A percentile compares a stretch with the other conserved stretches of the same genome.
These are phyloP conservation scores for Ilex asprella DNA, from an alignment of 257 asterid genomes.

Conservation along the genomic window DNA sequence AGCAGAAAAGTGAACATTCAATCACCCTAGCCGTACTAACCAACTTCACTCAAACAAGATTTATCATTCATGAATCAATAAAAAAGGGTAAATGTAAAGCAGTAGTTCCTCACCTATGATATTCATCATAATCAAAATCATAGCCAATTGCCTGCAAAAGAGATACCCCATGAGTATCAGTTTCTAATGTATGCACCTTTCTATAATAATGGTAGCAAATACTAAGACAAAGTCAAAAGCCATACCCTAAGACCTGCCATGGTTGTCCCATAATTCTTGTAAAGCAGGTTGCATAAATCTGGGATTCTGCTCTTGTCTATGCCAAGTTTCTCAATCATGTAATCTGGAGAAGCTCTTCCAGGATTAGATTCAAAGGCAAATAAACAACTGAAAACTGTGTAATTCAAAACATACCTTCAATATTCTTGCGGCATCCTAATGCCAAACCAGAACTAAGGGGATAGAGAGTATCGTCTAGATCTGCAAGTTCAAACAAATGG, in stretches of 20 bases:
- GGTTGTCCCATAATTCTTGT: slow-evolving; percentile 88
- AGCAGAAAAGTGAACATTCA: background rate
- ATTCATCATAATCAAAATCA: slow-evolving; percentile 90
- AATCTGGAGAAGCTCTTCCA: slow-evolving; percentile 37
- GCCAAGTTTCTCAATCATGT: slow-evolving; percentile 72
- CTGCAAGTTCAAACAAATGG: slow-evolving; percentile 18
- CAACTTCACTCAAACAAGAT: background rate
- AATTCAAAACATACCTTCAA: no score
- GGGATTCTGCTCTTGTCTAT: slow-evolving; percentile 57
- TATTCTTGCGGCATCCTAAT: slow-evolving; percentile 46
- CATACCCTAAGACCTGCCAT: slow-evolving; percentile 97
- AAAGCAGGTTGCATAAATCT: slow-evolving; percentile 57
- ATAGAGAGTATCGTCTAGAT: slow-evolving; percentile 94
- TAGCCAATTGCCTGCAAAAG: slow-evolving; percentile 82
- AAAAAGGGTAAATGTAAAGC: background rate
- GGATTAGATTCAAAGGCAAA: slow-evolving; percentile 5
- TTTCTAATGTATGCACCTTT: background rate
- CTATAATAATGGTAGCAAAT: background rate
- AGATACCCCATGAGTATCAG: slow-evolving; percentile 4
- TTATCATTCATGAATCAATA: background rate
- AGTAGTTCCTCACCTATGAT: slow-evolving; percentile 48
- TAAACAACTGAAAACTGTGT: background rate
- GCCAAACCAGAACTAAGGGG: slow-evolving; percentile 78
- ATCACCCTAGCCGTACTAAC: no score
- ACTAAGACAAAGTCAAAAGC: background rate